Conservation (phyloP, 1,284 basidiomycete genomes). For the Pyrrhoderma lamaoense region DNA sequence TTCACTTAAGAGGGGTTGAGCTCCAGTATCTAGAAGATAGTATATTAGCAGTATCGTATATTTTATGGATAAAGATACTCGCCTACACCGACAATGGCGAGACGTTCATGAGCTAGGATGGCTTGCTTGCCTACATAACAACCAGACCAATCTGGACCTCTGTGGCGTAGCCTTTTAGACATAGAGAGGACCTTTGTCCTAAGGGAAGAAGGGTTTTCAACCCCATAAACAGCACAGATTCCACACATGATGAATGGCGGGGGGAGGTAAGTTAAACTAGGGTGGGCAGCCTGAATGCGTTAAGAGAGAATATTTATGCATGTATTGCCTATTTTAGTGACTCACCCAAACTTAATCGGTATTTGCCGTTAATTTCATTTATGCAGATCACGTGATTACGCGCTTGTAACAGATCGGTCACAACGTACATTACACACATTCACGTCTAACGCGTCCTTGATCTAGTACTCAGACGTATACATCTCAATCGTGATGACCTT, state of each 20-base stretch:
- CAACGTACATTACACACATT: too few species aligned
- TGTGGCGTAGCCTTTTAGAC: constrained; percentile 85
- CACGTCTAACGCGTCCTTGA: too few species aligned
- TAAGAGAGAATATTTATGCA: not conserved
- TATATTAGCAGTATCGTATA: not conserved
- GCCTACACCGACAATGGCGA: constrained; percentile 98
- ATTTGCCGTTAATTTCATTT: too few species aligned
- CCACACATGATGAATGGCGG: constrained; percentile 63
- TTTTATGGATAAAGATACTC: constrained; percentile 30
- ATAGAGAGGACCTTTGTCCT: constrained; percentile 74
- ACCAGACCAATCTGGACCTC: constrained; percentile 96
- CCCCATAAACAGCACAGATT: constrained; percentile 77
- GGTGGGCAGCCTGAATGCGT: not conserved
- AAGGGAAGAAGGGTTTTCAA: constrained; percentile 63
- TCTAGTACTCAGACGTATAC: too few species aligned
- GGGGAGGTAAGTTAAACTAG: not conserved
- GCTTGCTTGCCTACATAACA: constrained; percentile 79
- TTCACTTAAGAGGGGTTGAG: constrained; percentile 87
- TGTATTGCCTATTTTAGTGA: too few species aligned
- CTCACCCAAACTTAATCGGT: too few species aligned
- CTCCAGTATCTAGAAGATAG: constrained; percentile 90
- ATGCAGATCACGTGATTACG: too few species aligned
- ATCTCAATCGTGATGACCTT: too few species aligned
- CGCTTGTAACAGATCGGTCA: too few species aligned
- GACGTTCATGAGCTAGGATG: constrained; percentile 82